phyloP scores from a whole-genome alignment of 768 basidiomycete genomes.

The Boletus tomentosulus region DNA sequence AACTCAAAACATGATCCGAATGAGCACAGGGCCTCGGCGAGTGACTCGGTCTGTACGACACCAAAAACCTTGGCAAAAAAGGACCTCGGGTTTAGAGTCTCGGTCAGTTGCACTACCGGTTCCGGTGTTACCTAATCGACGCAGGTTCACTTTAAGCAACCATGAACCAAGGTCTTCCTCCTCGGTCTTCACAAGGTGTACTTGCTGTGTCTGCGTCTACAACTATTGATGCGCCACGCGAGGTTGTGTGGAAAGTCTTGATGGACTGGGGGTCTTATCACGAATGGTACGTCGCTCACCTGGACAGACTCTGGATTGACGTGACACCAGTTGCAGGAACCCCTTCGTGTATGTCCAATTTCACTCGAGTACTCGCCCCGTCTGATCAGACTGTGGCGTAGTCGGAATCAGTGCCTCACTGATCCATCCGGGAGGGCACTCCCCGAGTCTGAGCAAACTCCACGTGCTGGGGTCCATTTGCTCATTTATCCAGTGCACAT shows the following conservation, averaged over 20 bases:
- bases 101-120: too few relatives aligned
- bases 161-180: conserved; percentile 32
- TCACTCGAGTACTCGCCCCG: not conserved
- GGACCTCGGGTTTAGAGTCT: too few relatives aligned
- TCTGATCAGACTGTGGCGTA: conserved; percentile 18
- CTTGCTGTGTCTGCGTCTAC: conserved; percentile 45
- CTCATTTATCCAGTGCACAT: conserved; percentile 51
- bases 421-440: conserved; percentile 41
- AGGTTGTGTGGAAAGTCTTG: conserved; percentile 59
- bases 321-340: conserved; percentile 44
- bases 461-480: conserved; percentile 45
- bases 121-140: too few relatives aligned
- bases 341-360: conserved; percentile 53
- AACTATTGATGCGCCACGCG: conserved; percentile 56
- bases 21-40: too few relatives aligned
- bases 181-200: conserved; percentile 39
- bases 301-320: not conserved
- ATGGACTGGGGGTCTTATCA: conserved; percentile 58
- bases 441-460: conserved; percentile 37
- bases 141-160: not conserved
- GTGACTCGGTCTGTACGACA: too few relatives aligned
- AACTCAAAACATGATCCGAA: too few relatives aligned
- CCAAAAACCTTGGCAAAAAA: too few relatives aligned
- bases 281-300: conserved; percentile 47
- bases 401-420: conserved; percentile 47